Conservation (phyloP, 768 basidiomycete species). For the Lyophyllum shimeji region DNA sequence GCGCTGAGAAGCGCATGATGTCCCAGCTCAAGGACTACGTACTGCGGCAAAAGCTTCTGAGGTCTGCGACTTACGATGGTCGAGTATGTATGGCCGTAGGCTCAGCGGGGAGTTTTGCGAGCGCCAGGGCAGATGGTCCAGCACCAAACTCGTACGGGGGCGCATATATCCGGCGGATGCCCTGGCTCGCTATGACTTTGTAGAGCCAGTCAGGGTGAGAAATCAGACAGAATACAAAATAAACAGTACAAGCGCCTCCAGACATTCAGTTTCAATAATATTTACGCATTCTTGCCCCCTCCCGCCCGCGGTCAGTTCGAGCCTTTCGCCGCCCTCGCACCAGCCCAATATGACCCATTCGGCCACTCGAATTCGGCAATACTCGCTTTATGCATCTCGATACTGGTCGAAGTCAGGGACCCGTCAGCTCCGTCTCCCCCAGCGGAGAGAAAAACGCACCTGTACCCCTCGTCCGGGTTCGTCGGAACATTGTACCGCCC, state of each 20-base stretch:
- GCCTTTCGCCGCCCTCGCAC: too few relatives aligned
- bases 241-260: too few relatives aligned
- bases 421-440: neutral
- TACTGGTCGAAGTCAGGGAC: slow-evolving; percentile 49
- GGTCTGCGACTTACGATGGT: neutral
- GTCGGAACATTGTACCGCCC: slow-evolving; percentile 88
- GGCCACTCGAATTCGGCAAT: slow-evolving; percentile 89
- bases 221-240: too few relatives aligned
- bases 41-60: slow-evolving; percentile 2
- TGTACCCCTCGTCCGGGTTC: slow-evolving; percentile 78
- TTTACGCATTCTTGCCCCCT: too few relatives aligned
- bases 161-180: too few relatives aligned
- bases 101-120: too few relatives aligned
- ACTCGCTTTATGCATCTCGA: slow-evolving; percentile 83
- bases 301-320: too few relatives aligned
- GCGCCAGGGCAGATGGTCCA: too few relatives aligned
- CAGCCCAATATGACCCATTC: slow-evolving; percentile 77
- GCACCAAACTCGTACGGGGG: too few relatives aligned
- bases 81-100: neutral
- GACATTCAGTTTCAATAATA: too few relatives aligned
- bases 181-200: too few relatives aligned
- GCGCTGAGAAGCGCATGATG: slow-evolving; percentile 1
- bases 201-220: too few relatives aligned
- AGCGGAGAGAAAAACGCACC: slow-evolving; percentile 48
- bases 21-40: neutral